Conservation (phyloP, 1,139 yeast species). For the Yamadazyma kanchanaburiensis region DNA sequence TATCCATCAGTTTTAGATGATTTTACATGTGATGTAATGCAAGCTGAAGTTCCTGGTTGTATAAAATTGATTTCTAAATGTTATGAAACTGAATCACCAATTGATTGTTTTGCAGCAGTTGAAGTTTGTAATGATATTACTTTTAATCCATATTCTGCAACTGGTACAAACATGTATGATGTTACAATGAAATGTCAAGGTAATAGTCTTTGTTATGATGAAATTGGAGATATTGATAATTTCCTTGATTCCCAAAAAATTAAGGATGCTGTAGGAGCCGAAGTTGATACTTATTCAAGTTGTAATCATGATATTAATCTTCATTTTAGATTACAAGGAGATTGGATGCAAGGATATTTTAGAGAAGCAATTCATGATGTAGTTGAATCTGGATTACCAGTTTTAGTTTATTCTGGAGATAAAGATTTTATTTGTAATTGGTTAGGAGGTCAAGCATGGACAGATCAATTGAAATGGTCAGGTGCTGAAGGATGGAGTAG, state of each 20-base stretch:
- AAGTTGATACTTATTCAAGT: constrained; percentile 54
- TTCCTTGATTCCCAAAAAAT: constrained; percentile 29
- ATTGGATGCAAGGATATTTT: constrained; percentile 64
- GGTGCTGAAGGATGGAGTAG: constrained; percentile 21
- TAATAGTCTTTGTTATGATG: constrained; percentile 60
- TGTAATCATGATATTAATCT: constrained; percentile 81
- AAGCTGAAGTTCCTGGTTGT: constrained; percentile 66
- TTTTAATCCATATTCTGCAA: constrained; percentile 13
- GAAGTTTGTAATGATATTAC: constrained; percentile 21
- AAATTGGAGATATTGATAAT: constrained; percentile 23
- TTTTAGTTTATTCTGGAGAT: constrained; percentile 35
- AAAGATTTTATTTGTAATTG: constrained; percentile 38
- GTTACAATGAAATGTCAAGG: constrained; percentile 81
- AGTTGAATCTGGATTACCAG: constrained; percentile 12
- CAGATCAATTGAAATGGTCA: constrained; percentile 27
- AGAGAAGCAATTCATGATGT: constrained; percentile 5
- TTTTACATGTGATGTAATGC: constrained; percentile 72
- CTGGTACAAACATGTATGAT: constrained; percentile 86
- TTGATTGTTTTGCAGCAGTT: constrained; percentile 85
- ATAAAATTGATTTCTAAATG: constrained; percentile 70
- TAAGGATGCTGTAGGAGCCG: constrained; percentile 82
- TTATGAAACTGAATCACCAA: constrained; percentile 67
- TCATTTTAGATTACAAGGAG: constrained; percentile 78
- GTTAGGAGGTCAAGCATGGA: constrained; percentile 35
- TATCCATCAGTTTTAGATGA: constrained; percentile 67